phyloP scores from a whole-genome alignment of 2,329 filamentous ascomycete species.

The Tolypocladium album region DNA sequence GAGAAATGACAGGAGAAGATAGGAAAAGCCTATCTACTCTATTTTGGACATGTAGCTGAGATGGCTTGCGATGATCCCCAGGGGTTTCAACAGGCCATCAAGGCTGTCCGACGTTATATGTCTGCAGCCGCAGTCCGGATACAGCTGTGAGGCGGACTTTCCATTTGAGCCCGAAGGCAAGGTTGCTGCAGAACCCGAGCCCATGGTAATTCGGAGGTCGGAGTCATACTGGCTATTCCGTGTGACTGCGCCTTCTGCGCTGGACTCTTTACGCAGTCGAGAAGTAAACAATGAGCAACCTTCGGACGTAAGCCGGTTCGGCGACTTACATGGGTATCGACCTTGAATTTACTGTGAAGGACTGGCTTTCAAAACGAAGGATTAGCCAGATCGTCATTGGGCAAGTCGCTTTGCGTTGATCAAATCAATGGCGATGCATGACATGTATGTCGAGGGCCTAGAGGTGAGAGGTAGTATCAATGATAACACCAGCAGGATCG shows the following conservation, averaged over 20 bases:
- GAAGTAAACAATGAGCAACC: background rate
- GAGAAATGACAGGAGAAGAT: background rate
- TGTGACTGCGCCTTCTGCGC: background rate
- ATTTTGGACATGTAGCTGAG: background rate
- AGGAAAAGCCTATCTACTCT: background rate
- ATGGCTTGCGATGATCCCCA: background rate
- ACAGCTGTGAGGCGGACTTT: background rate
- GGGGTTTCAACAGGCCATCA: background rate
- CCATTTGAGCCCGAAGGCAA: background rate
- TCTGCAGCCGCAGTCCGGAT: background rate
- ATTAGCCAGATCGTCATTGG: too few relatives aligned
- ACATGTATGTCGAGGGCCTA: too few relatives aligned
- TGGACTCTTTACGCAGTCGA: background rate
- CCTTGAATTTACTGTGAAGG: background rate
- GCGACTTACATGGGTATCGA: background rate
- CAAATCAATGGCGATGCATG: too few relatives aligned
- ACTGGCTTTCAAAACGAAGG: too few relatives aligned
- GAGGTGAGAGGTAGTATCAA: too few relatives aligned
- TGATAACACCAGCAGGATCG: too few relatives aligned
- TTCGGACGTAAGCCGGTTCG: background rate
- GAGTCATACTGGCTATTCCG: background rate
- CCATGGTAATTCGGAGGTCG: background rate
- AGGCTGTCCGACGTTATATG: background rate
- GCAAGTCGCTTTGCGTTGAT: too few relatives aligned
- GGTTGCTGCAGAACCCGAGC: background rate